Conservation (phyloP, 2,329 filamentous ascomycete genomes). For the Diaporthe sp. region DNA sequence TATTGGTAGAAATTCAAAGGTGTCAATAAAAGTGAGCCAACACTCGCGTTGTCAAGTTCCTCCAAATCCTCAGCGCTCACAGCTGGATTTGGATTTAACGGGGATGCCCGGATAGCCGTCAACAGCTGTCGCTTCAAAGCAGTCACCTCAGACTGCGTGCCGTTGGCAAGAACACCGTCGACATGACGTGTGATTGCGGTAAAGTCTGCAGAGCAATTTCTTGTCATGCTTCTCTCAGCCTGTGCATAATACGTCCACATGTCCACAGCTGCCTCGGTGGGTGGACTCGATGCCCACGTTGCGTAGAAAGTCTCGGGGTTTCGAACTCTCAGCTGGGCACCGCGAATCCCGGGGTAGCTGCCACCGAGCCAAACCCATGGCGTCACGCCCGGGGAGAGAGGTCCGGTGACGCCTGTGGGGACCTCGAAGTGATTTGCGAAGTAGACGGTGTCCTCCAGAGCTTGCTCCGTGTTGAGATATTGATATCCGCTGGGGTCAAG, state of each 20-base stretch:
- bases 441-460: conserved; percentile 48
- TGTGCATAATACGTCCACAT: conserved; percentile 66
- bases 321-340: conserved; percentile 62
- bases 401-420: conserved; percentile 44
- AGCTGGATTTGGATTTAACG: background rate
- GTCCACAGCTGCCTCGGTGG: conserved; percentile 60
- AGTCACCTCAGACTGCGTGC: conserved; percentile 6
- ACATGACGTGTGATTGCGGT: conserved; percentile 34
- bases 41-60: conserved; percentile 19
- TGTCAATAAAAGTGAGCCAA: conserved; percentile 1
- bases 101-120: conserved; percentile 24
- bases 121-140: conserved; percentile 30
- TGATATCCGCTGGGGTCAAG: conserved; percentile 36
- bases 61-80: conserved; percentile 12
- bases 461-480: conserved; percentile 48
- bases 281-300: conserved; percentile 64
- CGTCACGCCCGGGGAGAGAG: conserved; percentile 56
- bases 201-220: conserved; percentile 42
- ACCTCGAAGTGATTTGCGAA: conserved; percentile 48
- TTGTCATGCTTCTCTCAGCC: conserved; percentile 59
- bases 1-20: conserved; percentile 37
- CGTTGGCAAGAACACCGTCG: conserved; percentile 33
- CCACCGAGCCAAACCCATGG: conserved; percentile 68
- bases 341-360: conserved; percentile 64
- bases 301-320: conserved; percentile 65